These are phyloP conservation scores for Pseudisothecium myosuroides DNA, from an alignment of 225 moss, liverwort and hornwort genomes.

Conservation along the genomic window DNA sequence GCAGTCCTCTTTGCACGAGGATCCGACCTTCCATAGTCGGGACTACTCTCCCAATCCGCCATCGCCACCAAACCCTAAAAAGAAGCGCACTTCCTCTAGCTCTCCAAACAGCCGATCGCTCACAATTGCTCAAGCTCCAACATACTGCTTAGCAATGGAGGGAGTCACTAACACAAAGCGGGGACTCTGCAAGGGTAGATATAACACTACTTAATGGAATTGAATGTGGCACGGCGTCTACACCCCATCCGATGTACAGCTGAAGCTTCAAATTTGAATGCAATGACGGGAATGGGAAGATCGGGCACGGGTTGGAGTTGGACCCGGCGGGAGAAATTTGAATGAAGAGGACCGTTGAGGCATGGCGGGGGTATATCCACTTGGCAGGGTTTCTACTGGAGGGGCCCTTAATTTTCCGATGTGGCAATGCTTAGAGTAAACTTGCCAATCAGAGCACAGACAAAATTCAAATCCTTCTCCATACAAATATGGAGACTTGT, in stretches of 20 bases:
- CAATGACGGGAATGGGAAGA: background rate
- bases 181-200: background rate
- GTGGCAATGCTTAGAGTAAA: background rate
- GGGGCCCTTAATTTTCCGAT: background rate
- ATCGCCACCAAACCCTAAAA: conserved; percentile 8
- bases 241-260: background rate
- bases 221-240: too few species aligned
- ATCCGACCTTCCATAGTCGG: background rate
- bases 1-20: conserved; percentile 8
- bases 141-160: background rate
- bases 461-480: too few species aligned
- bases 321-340: background rate
- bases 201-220: too few species aligned
- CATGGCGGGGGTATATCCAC: background rate
- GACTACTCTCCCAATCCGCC: conserved; percentile 31
- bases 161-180: too few species aligned
- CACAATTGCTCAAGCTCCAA: background rate
- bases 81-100: background rate
- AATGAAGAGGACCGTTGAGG: background rate
- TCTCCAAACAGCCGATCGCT: background rate
- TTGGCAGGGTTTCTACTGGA: background rate
- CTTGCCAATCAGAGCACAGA: too few species aligned
- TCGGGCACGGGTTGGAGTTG: background rate
- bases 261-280: background rate
- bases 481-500: too few species aligned